Evolutionary conservation across 2,329 filamentous ascomycete species (phyloP), one percentile per base, ranked within the genome.

Genomic region (Sclerotiophoma versabilis): DNA sequence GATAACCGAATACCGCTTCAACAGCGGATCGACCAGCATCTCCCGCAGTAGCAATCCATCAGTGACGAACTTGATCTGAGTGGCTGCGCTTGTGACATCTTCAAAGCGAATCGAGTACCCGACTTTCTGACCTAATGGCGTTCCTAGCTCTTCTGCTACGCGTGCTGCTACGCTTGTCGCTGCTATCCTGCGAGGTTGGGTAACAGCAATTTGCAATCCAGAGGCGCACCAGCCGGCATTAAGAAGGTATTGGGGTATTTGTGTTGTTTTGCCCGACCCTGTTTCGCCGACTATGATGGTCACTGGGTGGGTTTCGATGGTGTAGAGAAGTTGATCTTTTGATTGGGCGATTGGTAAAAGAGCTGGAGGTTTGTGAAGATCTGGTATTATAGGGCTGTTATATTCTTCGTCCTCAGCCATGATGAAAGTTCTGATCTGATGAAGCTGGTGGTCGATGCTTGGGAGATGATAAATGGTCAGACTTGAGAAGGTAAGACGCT

Each of bases 71-170:
- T 99, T 97, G 78, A 99, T 93, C 46, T 86, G 86, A 0, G 95
- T 99, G 27, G 85, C 82, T 15, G 88, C 83, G 17, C 92, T 96
- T 5, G 93, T 96, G 60, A 91, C 85, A 81, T 98, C 93, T 72
- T 99, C 93, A 69, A 99, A 88, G 53, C 85, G 85, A 62, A 98
- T 96, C 0, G 92, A 96, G 74, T 96, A 98, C 48, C 95, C 95
- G 20, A 82, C 78, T 58, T 96, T 89, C 75, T 96, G 92, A 23
- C 95, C 95, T 10, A 98, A 73, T 60, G 92, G 88, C 72, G 91
- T 95, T 48, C 87, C 86, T 74, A 92, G 85, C 75, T 99, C 95
- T 72, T 96, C 90, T 8, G 95, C 93, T 6, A 98, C 93, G 61
- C 93, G 83, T 26, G 89, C 81, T 8, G 93, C 93, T 20, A 98